Conservation (phyloP, 2,329 filamentous ascomycete genomes). For the Aureobasidium zeae region DNA sequence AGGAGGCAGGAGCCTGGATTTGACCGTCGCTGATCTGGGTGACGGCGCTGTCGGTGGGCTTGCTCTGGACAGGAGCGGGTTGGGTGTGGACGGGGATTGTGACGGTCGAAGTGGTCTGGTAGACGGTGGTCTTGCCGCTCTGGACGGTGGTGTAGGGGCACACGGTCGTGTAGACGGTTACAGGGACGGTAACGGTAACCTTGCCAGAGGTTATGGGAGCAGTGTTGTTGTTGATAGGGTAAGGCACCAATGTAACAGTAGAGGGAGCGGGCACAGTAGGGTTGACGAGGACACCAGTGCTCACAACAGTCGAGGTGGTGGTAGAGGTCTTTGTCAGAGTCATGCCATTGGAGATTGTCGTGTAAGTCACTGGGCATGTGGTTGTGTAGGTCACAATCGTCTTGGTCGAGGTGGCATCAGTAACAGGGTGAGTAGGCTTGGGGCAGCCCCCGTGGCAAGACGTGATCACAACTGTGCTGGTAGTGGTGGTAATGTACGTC, state of each 20-base stretch:
- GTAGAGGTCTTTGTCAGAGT: constrained; percentile 1
- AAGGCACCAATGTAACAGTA: neutral
- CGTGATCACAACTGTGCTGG: constrained; percentile 9
- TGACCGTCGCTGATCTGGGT: constrained; percentile 15
- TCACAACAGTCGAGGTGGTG: constrained; percentile 1
- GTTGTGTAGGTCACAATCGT: neutral
- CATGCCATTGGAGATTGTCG: neutral
- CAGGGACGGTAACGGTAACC: constrained; percentile 1
- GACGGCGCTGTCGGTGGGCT: constrained; percentile 4
- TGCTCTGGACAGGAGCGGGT: neutral
- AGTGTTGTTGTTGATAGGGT: neutral
- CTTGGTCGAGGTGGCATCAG: neutral
- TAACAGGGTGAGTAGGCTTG: constrained; percentile 1
- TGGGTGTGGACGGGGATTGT: neutral
- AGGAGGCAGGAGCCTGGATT: constrained; percentile 11
- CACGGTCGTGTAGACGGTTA: constrained; percentile 18
- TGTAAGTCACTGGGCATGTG: neutral
- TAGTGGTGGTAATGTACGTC: constrained; percentile 13
- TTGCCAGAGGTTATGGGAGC: neutral
- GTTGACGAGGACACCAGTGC: constrained; percentile 2
- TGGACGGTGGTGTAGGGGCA: constrained; percentile 19
- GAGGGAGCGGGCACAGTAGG: neutral
- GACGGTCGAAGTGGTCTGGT: constrained; percentile 36
- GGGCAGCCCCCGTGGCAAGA: neutral
- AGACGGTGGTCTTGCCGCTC: constrained; percentile 28